Conservation (phyloP, 2,329 filamentous ascomycete species). For the Colletotrichum musae region DNA sequence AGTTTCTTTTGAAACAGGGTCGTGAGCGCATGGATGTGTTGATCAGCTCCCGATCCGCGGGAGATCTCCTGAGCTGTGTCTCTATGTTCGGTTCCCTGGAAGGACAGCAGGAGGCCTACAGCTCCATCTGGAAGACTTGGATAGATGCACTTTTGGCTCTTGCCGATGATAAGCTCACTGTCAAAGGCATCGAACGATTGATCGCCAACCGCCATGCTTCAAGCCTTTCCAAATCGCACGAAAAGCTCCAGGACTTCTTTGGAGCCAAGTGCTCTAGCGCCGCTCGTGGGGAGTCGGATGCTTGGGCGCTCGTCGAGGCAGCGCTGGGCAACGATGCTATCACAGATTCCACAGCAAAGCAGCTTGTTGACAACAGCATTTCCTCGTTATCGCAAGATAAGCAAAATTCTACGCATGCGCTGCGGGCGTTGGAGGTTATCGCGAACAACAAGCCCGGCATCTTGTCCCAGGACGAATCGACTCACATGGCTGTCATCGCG, state of each 20-base stretch:
- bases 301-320: conserved; percentile 64
- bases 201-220: conserved; percentile 61
- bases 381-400: conserved; percentile 50
- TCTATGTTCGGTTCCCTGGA: conserved; percentile 65
- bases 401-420: conserved; percentile 46
- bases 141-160: conserved; percentile 56
- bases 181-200: conserved; percentile 59
- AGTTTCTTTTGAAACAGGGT: conserved; percentile 65
- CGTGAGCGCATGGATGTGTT: conserved; percentile 70
- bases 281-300: conserved; percentile 40
- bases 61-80: conserved; percentile 76
- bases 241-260: conserved; percentile 64
- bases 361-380: conserved; percentile 54
- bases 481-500: conserved; percentile 66
- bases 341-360: conserved; percentile 50
- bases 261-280: conserved; percentile 26
- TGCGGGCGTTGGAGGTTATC: conserved; percentile 65
- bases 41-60: conserved; percentile 77
- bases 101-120: conserved; percentile 54
- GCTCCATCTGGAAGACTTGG: conserved; percentile 61
- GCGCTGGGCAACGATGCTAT: conserved; percentile 61
- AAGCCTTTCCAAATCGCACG: conserved; percentile 54
- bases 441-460: conserved; percentile 60
- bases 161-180: conserved; percentile 47
- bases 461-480: conserved; percentile 59